Percentiles rank a stretch among this genome's conserved stretches.
These are phyloP conservation scores for Trichoderma gracile DNA, from an alignment of 2,329 filamentous ascomycete genomes.

Conservation along the genomic window DNA sequence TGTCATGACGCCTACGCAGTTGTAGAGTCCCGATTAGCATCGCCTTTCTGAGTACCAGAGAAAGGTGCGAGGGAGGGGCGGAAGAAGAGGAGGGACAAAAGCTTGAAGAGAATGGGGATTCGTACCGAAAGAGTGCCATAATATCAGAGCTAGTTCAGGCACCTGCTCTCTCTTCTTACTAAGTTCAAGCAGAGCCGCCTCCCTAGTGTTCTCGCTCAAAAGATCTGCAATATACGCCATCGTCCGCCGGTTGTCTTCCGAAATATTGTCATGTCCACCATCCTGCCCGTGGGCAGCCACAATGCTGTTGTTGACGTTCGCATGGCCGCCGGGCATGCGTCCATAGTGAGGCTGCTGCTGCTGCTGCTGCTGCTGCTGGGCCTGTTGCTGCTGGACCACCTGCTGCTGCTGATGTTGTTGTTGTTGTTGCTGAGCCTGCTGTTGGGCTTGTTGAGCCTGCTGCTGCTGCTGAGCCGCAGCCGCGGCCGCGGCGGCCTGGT, in stretches of 20 bases:
- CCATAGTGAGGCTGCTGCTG: constrained; percentile 67
- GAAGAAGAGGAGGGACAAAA: background rate
- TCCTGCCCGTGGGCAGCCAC: constrained; percentile 55
- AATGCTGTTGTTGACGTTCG: constrained; percentile 45
- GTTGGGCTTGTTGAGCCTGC: constrained; percentile 59
- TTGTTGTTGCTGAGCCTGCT: constrained; percentile 49
- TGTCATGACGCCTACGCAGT: constrained; percentile 83
- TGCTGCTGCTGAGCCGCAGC: constrained; percentile 49
- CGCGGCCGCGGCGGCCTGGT: constrained; percentile 50
- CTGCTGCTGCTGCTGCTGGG: constrained; percentile 44
- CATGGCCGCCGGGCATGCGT: constrained; percentile 68
- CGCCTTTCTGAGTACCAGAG: background rate
- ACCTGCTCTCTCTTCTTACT: constrained; percentile 99
- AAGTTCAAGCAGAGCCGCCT: constrained; percentile 88
- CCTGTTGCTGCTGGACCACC: constrained; percentile 48
- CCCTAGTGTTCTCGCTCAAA: constrained; percentile 81
- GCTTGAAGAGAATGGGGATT: no score
- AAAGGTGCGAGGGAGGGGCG: background rate
- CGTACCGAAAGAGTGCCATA: constrained; percentile 98
- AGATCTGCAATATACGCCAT: constrained; percentile 90
- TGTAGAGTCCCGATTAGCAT: background rate
- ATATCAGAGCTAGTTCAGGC: constrained; percentile 88
- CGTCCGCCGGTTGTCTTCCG: constrained; percentile 90
- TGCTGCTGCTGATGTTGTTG: constrained; percentile 45
- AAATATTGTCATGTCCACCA: constrained; percentile 65